Percentiles rank a stretch among this genome's conserved stretches.
These are phyloP conservation scores for Elsinoe fawcettii DNA, from an alignment of 2,329 filamentous ascomycete species.

Conservation along the genomic window DNA sequence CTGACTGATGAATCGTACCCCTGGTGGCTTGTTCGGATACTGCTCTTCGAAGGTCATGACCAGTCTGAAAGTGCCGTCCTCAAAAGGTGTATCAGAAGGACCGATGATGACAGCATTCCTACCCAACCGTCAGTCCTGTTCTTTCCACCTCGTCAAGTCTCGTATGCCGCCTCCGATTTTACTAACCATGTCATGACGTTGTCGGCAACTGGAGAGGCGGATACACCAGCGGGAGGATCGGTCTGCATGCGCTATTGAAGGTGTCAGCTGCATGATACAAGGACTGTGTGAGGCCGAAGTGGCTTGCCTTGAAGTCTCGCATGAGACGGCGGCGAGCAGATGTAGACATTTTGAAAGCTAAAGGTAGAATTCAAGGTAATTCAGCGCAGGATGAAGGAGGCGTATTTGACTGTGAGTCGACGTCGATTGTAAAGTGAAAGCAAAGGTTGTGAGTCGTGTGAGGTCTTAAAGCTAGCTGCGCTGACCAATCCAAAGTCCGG, in stretches of 20 bases:
- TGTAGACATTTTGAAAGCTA: constrained; percentile 63
- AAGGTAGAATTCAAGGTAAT: not conserved
- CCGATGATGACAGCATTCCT: constrained; percentile 99
- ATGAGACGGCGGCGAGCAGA: constrained; percentile 91
- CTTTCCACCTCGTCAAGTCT: not conserved
- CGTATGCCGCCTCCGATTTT: constrained; percentile 22
- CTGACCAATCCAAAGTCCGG: constrained; percentile 4
- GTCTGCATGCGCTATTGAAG: constrained; percentile 85
- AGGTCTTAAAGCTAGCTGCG: constrained; percentile 1
- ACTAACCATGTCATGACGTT: constrained; percentile 92
- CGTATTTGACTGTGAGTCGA: not conserved
- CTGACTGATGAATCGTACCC: constrained; percentile 95
- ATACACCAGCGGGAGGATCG: constrained; percentile 92
- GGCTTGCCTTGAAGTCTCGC: constrained; percentile 93
- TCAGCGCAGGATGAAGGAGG: no score
- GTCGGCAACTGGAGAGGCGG: constrained; percentile 88
- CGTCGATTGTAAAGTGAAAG: not conserved
- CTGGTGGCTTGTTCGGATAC: constrained; percentile 95
- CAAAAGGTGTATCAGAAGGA: constrained; percentile 91
- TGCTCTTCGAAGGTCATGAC: constrained; percentile 99
- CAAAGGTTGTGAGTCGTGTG: not conserved
- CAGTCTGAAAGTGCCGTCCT: constrained; percentile 93
- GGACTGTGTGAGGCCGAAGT: constrained; percentile 4
- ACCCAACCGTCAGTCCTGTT: constrained; percentile 18
- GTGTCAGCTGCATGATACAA: constrained; percentile 8